These are phyloP conservation scores for Basidiobolus meristosporus DNA, from an alignment of 371 early-diverging fungal species.

Conservation along the genomic window DNA sequence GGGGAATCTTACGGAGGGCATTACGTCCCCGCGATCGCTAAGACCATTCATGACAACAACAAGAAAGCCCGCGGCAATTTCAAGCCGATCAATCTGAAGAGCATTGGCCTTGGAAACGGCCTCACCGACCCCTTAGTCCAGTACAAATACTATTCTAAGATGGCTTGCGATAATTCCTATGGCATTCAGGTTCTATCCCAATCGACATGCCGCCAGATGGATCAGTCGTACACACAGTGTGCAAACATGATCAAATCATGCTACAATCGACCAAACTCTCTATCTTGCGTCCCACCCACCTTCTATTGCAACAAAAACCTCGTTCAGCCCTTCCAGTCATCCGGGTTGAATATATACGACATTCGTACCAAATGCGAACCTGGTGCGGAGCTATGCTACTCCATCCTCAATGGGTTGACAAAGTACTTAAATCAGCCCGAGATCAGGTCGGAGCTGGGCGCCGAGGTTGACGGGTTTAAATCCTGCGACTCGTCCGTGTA, in stretches of 20 bases:
- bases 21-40: constrained; percentile 41
- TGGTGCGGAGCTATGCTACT: constrained; percentile 57
- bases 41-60: constrained; percentile 44
- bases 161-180: constrained; percentile 67
- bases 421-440: constrained; percentile 53
- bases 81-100: constrained; percentile 42
- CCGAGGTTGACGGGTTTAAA: constrained; percentile 32
- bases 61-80: constrained; percentile 12
- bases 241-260: constrained; percentile 55
- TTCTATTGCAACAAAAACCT: constrained; percentile 70
- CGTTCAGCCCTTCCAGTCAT: constrained; percentile 31
- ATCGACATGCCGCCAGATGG: constrained; percentile 48
- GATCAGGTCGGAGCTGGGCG: constrained; percentile 64
- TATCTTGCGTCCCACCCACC: constrained; percentile 67
- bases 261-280: constrained; percentile 54
- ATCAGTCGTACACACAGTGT: constrained; percentile 49
- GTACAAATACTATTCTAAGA: constrained; percentile 75
- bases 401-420: constrained; percentile 57
- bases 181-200: constrained; percentile 47
- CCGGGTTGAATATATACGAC: constrained; percentile 64
- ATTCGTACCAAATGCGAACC: constrained; percentile 61
- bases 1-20: constrained; percentile 37
- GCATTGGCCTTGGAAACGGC: constrained; percentile 81
- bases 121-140: constrained; percentile 76
- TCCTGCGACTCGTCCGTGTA: constrained; percentile 72